Evolutionary conservation across 352 stramenopile genomes (phyloP).

Genomic region (Pythium chondricola): DNA sequence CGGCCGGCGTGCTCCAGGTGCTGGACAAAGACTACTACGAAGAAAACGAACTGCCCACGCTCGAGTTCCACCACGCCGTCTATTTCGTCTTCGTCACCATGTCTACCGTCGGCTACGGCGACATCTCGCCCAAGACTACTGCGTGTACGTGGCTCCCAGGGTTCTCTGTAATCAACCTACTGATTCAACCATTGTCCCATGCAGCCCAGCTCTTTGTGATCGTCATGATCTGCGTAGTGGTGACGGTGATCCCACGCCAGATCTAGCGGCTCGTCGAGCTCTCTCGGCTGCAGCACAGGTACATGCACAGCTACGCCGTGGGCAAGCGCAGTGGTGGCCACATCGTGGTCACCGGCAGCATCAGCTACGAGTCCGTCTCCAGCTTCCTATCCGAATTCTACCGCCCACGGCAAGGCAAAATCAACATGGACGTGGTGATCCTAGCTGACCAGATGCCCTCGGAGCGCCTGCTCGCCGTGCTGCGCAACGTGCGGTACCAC

Average conservation of each 20-base stretch:
- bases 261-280: conserved; percentile 47
- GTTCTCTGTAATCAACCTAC: no score
- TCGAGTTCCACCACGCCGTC: conserved; percentile 57
- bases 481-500: conserved; percentile 38
- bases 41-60: conserved; percentile 17
- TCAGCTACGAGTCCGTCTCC: conserved; percentile 36
- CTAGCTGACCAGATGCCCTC: conserved; percentile 29
- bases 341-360: conserved; percentile 40
- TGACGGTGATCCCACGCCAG: conserved; percentile 53
- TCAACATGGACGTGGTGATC: conserved; percentile 64
- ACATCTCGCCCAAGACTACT: conserved; percentile 44
- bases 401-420: conserved; percentile 35
- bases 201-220: conserved; percentile 57
- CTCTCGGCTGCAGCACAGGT: conserved; percentile 34
- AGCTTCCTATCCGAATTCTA: conserved; percentile 65
- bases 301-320: conserved; percentile 47
- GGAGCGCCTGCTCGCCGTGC: conserved; percentile 27
- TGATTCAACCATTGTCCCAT: not conserved
- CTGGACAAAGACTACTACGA: conserved; percentile 50
- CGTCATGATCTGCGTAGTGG: conserved; percentile 44
- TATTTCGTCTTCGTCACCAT: conserved; percentile 71
- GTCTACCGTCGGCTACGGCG: conserved; percentile 53
- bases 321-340: conserved; percentile 39
- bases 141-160: conserved; percentile 20
- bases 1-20: conserved; percentile 48